phyloP scores from a whole-genome alignment of 345 rosid species.

The Citrus trifoliata region DNA sequence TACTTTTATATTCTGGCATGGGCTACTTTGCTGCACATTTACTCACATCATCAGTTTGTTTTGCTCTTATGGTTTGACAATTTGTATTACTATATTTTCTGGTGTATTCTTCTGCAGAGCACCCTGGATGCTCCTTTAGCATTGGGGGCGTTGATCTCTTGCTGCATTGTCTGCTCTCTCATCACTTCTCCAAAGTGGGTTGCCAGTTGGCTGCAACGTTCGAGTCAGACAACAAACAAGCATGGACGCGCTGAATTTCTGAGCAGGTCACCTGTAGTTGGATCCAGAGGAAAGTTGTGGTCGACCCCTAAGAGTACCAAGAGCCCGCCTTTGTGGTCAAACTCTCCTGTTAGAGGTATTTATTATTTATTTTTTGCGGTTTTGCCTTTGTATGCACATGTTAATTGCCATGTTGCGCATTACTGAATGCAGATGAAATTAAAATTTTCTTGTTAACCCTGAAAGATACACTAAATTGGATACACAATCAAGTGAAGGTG shows the following conservation, averaged over 20 bases:
- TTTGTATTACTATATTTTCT: conserved; percentile 4
- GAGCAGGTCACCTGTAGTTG: conserved; percentile 44
- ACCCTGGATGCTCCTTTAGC: conserved; percentile 62
- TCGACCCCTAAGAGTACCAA: conserved; percentile 35
- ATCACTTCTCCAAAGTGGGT: conserved; percentile 23
- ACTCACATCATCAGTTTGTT: not conserved
- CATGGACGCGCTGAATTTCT: conserved; percentile 65
- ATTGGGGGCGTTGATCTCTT: conserved; percentile 38
- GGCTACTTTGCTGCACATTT: not conserved
- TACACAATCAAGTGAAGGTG: not conserved
- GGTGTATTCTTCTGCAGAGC: conserved; percentile 47
- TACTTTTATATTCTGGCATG: not conserved
- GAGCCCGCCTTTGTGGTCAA: conserved; percentile 45
- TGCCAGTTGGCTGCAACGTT: conserved; percentile 18
- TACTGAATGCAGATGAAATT: not conserved
- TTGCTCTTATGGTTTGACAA: not conserved
- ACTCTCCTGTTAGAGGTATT: conserved; percentile 67
- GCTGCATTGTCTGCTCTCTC: conserved; percentile 38
- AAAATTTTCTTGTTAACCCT: not conserved
- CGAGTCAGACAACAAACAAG: conserved; percentile 22
- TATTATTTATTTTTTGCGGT: not conserved
- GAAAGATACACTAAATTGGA: not conserved
- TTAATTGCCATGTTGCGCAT: not conserved
- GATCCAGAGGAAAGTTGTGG: conserved; percentile 47
- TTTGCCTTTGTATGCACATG: not conserved